A percentile compares a stretch with the other conserved stretches of the same genome.
These are phyloP conservation scores for Tagetes patula DNA, from an alignment of 129 eudicot species.

Conservation along the genomic window DNA sequence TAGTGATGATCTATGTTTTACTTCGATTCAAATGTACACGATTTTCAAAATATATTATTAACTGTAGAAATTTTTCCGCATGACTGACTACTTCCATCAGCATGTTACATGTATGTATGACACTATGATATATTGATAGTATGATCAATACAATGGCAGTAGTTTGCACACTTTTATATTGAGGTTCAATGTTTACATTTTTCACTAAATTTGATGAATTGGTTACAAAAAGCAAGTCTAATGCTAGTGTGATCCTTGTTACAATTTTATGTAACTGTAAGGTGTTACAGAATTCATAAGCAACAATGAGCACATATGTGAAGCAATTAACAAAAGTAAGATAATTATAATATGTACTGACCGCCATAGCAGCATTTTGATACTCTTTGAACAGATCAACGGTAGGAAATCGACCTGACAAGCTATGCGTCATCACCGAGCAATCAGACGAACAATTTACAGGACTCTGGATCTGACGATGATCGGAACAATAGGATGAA, in stretches of 20 bases:
- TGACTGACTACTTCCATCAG: not conserved
- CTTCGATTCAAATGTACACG: not conserved
- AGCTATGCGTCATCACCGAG: slow-evolving; percentile 57
- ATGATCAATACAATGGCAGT: not conserved
- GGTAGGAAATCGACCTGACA: slow-evolving; percentile 72
- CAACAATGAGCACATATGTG: not conserved
- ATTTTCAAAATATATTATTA: not conserved
- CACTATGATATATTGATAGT: not conserved
- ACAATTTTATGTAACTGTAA: not conserved
- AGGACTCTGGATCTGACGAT: slow-evolving; percentile 34
- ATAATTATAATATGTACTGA: slow-evolving; percentile 24
- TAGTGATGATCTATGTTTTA: slow-evolving; percentile 1
- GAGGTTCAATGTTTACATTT: slow-evolving; percentile 2
- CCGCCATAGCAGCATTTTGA: slow-evolving; percentile 94
- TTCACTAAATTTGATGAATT: not conserved
- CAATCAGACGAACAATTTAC: slow-evolving; percentile 31
- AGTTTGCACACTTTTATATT: not conserved
- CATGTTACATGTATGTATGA: slow-evolving; percentile 1
- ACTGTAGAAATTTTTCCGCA: not conserved
- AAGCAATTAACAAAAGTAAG: slow-evolving; percentile 10
- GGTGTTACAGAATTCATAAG: not conserved
- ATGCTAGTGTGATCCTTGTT: not conserved
- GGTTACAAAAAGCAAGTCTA: slow-evolving; percentile 11
- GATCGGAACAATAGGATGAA: slow-evolving; percentile 37
- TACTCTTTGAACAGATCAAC: slow-evolving; percentile 84